These are phyloP conservation scores for Trichoderma sp. DNA, from an alignment of 2,329 filamentous ascomycete genomes.

Conservation along the genomic window DNA sequence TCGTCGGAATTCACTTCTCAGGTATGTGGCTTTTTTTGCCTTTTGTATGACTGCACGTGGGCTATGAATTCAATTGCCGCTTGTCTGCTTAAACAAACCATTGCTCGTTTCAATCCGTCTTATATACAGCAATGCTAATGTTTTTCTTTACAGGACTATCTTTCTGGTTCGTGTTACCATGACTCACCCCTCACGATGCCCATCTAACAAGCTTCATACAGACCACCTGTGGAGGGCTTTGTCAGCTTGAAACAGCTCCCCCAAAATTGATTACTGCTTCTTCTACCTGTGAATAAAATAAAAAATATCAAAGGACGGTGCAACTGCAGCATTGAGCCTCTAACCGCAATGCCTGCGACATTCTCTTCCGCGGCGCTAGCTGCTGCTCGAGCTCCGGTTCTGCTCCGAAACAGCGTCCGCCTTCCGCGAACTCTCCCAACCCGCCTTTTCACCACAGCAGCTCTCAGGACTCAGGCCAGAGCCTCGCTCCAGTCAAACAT, in stretches of 20 bases:
- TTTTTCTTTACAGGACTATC: slow-evolving; percentile 64
- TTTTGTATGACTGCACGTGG: not conserved
- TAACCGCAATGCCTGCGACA: slow-evolving; percentile 46
- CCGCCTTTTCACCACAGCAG: slow-evolving; percentile 50
- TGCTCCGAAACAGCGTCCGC: slow-evolving; percentile 60
- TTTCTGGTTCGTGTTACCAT: slow-evolving; percentile 64
- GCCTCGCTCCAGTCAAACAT: slow-evolving; percentile 40
- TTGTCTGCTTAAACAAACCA: not conserved
- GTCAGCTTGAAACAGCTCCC: slow-evolving; percentile 37
- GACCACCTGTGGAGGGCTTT: slow-evolving; percentile 51
- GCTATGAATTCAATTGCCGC: not conserved
- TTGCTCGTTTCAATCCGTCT: not conserved
- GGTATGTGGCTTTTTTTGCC: slow-evolving; percentile 52
- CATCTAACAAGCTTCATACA: slow-evolving; percentile 33
- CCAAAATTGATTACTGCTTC: not conserved
- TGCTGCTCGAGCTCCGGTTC: slow-evolving; percentile 57
- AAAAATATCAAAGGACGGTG: slow-evolving; percentile 38
- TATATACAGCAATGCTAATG: slow-evolving; percentile 15
- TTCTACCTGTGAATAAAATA: slow-evolving; percentile 4
- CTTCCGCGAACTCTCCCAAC: slow-evolving; percentile 51
- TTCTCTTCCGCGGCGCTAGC: slow-evolving; percentile 50
- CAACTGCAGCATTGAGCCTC: slow-evolving; percentile 43
- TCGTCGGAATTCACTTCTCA: slow-evolving; percentile 85
- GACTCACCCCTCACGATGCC: slow-evolving; percentile 47
- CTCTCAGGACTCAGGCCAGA: slow-evolving; percentile 41